Base-by-base conservation (phyloP, 108 stramenopile genomes). In the Conticribra guillardii region DNA sequence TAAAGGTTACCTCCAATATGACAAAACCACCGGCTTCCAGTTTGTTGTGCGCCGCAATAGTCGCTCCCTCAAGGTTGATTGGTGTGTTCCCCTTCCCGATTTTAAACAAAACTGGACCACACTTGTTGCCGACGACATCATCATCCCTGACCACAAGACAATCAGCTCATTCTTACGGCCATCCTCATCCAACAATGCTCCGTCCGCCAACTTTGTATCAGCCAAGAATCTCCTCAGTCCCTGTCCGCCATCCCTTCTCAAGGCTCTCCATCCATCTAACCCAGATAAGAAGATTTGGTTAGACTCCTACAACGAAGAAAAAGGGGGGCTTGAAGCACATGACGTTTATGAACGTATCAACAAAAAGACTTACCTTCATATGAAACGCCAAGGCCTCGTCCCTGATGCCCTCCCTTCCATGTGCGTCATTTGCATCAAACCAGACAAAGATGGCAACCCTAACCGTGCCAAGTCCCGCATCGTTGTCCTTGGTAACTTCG, bases 371-470 rank as follows among this genome's bases (percentile, higher is more conserved):
- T 54, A 67, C 47, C 26, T 67, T 3, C 18, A 3, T 2, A 4
- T 64, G 7, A 27, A 24, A 2, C 30, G 50, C 7, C 51, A 47
- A 14, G 63, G 63, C 19, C 2, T 30, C 18, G 32, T 64, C 44
- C 33, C 19, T 2, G 56, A 64, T 9, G 63, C 61, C 4, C 26
- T 72, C 17, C 60, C 71, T 23, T 53, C 71, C 2, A 72, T 72
- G 61, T 53, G 45, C 45, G 41, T 63, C 33, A 49, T 72, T 32
- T 50, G 49, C 8, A 27, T 72, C 21, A 72, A 72, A 45, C 48
- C 60, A 8, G 61, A 72, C 52, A 54, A 53, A 64, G 60, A 61
- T 27, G 71, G 71, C 15, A 61, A 62, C 44, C 69, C 69, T 17
- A 3, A 49, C 16, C 28, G 58, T 17, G 60, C 69, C 26, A 70